Percentiles rank a stretch among this genome's conserved stretches.
Evolutionary conservation across 495 filamentous ascomycete genomes (phyloP).

Genomic region (Lineolata rhizophorae): DNA sequence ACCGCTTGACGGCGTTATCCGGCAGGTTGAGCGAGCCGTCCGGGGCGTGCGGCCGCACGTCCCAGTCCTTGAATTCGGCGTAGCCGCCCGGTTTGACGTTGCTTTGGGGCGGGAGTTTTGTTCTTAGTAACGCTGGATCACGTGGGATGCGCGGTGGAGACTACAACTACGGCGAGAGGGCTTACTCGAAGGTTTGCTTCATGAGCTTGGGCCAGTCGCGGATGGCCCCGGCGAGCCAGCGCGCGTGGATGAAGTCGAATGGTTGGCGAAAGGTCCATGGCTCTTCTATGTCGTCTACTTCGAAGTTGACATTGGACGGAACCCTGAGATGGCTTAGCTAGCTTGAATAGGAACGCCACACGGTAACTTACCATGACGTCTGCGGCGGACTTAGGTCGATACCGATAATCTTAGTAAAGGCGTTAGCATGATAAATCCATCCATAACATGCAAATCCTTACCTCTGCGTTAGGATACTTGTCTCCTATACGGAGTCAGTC

Average conservation of each 20-base stretch:
- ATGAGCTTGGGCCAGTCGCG: slow-evolving; percentile 19
- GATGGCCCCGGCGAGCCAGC: slow-evolving; percentile 25
- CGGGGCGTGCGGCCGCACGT: slow-evolving; percentile 10
- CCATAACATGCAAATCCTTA: too few species aligned
- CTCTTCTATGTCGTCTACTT: slow-evolving; percentile 11
- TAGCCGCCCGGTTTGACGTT: slow-evolving; percentile 31
- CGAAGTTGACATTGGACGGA: slow-evolving; percentile 12
- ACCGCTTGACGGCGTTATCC: neutral
- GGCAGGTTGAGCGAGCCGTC: neutral
- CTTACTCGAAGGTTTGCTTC: neutral
- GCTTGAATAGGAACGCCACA: too few species aligned
- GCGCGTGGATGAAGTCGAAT: slow-evolving; percentile 14
- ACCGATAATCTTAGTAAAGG: too few species aligned
- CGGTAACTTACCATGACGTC: slow-evolving; percentile 8
- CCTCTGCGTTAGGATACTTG: neutral
- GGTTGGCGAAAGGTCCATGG: slow-evolving; percentile 10
- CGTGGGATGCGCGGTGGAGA: neutral
- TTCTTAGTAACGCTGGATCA: neutral
- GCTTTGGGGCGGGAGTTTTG: slow-evolving; percentile 1
- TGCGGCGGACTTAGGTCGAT: slow-evolving; percentile 1
- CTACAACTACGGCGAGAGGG: neutral
- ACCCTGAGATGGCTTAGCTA: too few species aligned
- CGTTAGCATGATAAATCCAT: too few species aligned
- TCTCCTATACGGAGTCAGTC: neutral
- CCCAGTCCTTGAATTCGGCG: slow-evolving; percentile 31